phyloP scores from a whole-genome alignment of 345 rosid genomes.

The Corchorus capsularis region DNA sequence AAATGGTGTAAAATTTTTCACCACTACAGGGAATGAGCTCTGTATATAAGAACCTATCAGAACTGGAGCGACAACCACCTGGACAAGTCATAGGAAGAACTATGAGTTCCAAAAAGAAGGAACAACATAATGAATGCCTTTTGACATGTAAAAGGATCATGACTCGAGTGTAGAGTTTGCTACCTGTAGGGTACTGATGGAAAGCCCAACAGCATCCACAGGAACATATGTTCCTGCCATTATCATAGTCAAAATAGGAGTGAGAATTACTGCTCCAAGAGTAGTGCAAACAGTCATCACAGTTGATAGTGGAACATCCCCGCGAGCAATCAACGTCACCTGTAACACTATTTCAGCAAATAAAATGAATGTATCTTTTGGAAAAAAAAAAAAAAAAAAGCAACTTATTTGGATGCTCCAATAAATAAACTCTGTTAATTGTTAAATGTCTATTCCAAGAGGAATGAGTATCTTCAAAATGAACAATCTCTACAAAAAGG shows the following conservation, averaged over 20 bases:
- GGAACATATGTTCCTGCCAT: slow-evolving; percentile 71
- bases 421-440: neutral
- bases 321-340: slow-evolving; percentile 73
- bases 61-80: slow-evolving; percentile 68
- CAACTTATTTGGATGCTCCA: neutral
- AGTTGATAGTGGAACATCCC: slow-evolving; percentile 67
- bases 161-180: neutral
- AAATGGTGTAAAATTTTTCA: slow-evolving; percentile 51
- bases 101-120: neutral
- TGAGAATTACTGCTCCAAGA: slow-evolving; percentile 58
- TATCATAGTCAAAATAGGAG: slow-evolving; percentile 57
- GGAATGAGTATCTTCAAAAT: neutral
- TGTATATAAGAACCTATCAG: slow-evolving; percentile 62
- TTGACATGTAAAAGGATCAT: neutral
- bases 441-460: neutral
- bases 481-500: neutral
- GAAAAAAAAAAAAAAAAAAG: neutral
- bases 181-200: slow-evolving; percentile 70
- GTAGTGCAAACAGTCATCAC: slow-evolving; percentile 69
- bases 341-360: slow-evolving; percentile 47
- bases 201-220: slow-evolving; percentile 59
- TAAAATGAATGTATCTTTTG: slow-evolving; percentile 24
- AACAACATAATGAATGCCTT: neutral
- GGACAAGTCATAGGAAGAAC: slow-evolving; percentile 8
- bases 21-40: slow-evolving; percentile 49